Percentiles rank a stretch among this genome's conserved stretches.
These are phyloP conservation scores for Toxoplasma gondii DNA, from an alignment of 169 alveolate species.

Conservation along the genomic window DNA sequence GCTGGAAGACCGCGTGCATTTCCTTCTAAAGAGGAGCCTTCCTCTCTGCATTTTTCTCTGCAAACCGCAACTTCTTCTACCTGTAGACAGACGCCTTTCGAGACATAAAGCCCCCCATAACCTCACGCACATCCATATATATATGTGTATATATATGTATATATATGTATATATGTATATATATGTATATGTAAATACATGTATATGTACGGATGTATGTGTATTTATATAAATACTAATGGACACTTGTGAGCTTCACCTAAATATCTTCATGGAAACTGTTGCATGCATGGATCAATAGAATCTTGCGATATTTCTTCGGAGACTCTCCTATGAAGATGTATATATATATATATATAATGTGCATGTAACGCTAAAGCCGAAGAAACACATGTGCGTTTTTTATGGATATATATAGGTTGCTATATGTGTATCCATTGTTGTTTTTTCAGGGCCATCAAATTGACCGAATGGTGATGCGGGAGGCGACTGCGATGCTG, in stretches of 20 bases:
- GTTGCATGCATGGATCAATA: background rate
- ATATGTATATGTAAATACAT: background rate
- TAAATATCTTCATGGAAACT: background rate
- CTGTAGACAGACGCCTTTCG: too few species aligned
- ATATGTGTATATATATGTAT: background rate
- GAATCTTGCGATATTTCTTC: too few species aligned
- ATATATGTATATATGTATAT: background rate
- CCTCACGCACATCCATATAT: background rate
- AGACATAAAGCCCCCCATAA: too few species aligned
- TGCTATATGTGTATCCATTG: background rate
- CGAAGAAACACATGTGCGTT: background rate
- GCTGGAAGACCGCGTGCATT: too few species aligned
- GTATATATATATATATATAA: too few species aligned
- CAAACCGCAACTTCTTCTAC: too few species aligned
- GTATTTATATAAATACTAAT: background rate
- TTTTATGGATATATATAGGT: too few species aligned
- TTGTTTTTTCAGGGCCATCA: background rate
- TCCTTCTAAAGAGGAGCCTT: background rate
- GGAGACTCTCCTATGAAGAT: too few species aligned
- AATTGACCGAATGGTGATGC: background rate
- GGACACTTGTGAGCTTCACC: background rate
- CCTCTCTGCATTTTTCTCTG: too few species aligned
- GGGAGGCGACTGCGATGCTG: constrained; percentile 1
- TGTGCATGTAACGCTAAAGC: background rate
- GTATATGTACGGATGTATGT: background rate